Conservation (phyloP, 169 alveolate species). For the Theileria luwenshuni region DNA sequence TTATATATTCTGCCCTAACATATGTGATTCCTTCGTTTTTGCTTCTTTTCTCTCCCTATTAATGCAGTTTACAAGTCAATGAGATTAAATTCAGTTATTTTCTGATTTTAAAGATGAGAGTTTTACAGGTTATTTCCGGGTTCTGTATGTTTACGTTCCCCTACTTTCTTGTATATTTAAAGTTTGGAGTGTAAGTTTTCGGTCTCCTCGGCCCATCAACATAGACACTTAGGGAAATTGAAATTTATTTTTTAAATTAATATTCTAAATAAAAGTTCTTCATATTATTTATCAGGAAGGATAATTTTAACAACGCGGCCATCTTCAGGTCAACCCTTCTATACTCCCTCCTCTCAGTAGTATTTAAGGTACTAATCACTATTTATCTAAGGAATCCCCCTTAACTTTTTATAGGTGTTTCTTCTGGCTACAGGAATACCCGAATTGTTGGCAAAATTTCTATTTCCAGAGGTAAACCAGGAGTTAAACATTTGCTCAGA, state of each 20-base stretch:
- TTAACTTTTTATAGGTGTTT: constrained; percentile 21
- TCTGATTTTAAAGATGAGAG: constrained; percentile 52
- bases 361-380: constrained; percentile 28
- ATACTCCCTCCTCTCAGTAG: constrained; percentile 42
- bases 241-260: not conserved
- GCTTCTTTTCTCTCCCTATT: too few species aligned
- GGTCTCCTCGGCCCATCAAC: too few species aligned
- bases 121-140: constrained; percentile 53
- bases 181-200: constrained; percentile 40
- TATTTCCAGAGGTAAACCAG: constrained; percentile 42
- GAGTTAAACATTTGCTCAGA: constrained; percentile 14
- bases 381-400: not conserved
- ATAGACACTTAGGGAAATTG: not conserved
- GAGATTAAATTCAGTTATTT: too few species aligned
- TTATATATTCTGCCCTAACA: too few species aligned
- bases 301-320: constrained; percentile 45
- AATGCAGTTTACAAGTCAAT: too few species aligned
- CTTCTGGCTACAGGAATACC: constrained; percentile 60
- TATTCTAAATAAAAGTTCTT: not conserved
- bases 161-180: constrained; percentile 43
- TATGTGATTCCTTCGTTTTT: too few species aligned
- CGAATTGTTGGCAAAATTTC: constrained; percentile 35
- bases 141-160: constrained; percentile 46
- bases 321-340: constrained; percentile 25
- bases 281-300: constrained; percentile 28